Evolutionary conservation across 768 basidiomycete species (phyloP), one percentile per base, ranked within the genome.

Genomic region (Boletus rufocinnamomeus): DNA sequence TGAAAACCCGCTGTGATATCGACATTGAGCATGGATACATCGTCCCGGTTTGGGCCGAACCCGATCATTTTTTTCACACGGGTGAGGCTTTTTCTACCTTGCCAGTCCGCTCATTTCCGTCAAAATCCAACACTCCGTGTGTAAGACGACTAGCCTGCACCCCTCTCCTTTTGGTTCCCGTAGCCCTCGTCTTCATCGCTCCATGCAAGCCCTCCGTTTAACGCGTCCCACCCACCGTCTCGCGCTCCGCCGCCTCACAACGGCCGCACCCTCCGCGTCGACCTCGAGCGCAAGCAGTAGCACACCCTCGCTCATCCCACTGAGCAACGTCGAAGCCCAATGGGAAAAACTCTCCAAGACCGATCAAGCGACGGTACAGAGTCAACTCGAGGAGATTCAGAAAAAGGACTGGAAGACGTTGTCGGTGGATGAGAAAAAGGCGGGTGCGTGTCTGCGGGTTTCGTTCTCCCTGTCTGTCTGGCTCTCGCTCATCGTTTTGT

Each of bases 331-430:
- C 67, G 96, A 98, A 80, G 94, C 94, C 1, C 88, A 90, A 70
- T 98, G 96, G 96, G 85, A 84, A 58, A 77, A 77, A 40, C 75
- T 95, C 63, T 79, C 74, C 61, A 67, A 76, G 47, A 78, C 88
- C 63, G 93, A 95, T 72, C 89, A 91, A 77, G 75, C 82, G 50
- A 73, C 81, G 50, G 88, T 97, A 40, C 92, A 94, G 71, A 84
- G 88, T 71, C 91, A 95, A 75, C 86, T 98, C 52, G 93, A 95
- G 78, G 85, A 85, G 71, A 65, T 95, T 57, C 94, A 97, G 81
- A 91, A 93, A 84, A 91, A 87, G 79, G 94, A 98, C 79, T 99
- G 96, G 96, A 96, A 91, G 75, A 76, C 82, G 63, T 78, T 98
- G 67, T 87, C 88, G 50, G 65, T 91, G 58, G 92, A 97, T 71